These are phyloP conservation scores for Gossypium turneri DNA, from an alignment of 345 rosid species.

Conservation along the genomic window DNA sequence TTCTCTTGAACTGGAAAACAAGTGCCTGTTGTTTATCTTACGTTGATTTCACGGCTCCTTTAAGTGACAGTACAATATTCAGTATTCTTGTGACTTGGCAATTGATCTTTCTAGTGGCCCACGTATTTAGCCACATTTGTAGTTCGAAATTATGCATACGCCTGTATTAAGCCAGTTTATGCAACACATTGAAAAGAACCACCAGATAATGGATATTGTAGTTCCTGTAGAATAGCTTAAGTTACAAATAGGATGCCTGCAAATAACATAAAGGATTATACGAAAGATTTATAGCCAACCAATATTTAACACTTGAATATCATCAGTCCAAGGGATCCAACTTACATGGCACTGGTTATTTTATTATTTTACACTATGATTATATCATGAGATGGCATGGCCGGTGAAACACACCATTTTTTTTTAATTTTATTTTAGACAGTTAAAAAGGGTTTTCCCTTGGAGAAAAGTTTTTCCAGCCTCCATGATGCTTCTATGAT, in stretches of 20 bases:
- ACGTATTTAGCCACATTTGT: too few relatives aligned
- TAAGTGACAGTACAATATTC: too few relatives aligned
- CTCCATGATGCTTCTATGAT: conserved; percentile 64
- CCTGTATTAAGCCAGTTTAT: background rate
- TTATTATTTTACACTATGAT: background rate
- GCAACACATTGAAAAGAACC: background rate
- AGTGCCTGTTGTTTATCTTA: background rate
- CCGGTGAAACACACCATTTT: background rate
- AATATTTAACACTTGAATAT: background rate
- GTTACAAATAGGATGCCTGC: background rate
- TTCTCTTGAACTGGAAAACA: conserved; percentile 1
- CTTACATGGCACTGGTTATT: background rate
- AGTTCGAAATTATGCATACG: background rate
- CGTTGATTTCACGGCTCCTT: background rate
- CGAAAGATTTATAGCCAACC: background rate
- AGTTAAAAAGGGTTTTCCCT: background rate
- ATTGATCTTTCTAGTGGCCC: too few relatives aligned
- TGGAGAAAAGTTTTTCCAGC: conserved; percentile 27
- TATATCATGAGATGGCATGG: background rate
- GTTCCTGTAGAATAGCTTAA: background rate
- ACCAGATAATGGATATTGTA: background rate
- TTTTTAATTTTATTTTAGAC: background rate
- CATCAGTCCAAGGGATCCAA: background rate
- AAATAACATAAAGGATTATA: background rate
- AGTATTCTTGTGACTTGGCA: too few relatives aligned